A percentile compares a stretch with the other conserved stretches of the same genome.
phyloP scores from a whole-genome alignment of 148 eudicot genomes.

The Camellia japonica region DNA sequence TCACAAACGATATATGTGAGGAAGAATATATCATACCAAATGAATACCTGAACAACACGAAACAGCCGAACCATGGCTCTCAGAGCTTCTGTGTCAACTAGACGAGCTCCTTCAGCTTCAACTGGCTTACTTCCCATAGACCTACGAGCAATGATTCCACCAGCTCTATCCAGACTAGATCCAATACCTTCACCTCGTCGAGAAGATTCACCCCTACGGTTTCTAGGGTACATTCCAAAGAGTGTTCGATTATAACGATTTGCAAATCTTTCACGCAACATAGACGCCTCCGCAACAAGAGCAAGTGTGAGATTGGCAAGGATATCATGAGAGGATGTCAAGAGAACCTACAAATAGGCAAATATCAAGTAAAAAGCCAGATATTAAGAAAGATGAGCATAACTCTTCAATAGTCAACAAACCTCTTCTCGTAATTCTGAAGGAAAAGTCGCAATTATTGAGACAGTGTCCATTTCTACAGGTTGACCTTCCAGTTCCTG shows the following conservation, averaged over 20 bases:
- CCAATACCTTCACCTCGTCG: constrained; percentile 73
- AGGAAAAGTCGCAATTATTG: constrained; percentile 97
- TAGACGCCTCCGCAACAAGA: constrained; percentile 97
- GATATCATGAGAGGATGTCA: constrained; percentile 96
- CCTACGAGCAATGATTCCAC: constrained; percentile 70
- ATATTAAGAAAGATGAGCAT: neutral
- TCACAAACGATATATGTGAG: neutral
- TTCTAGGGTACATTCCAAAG: constrained; percentile 95
- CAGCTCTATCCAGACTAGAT: constrained; percentile 62
- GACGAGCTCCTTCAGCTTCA: too few relatives aligned
- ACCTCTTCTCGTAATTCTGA: constrained; percentile 98
- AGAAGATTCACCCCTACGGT: constrained; percentile 86
- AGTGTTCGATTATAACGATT: constrained; percentile 77
- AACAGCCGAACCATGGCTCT: constrained; percentile 86
- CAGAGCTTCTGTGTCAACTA: constrained; percentile 80
- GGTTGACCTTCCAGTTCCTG: constrained; percentile 98
- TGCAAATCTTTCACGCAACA: constrained; percentile 95
- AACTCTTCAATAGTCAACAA: neutral
- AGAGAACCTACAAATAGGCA: constrained; percentile 56
- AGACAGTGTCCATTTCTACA: constrained; percentile 97
- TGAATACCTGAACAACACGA: constrained; percentile 87
- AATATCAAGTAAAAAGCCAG: neutral
- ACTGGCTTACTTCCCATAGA: constrained; percentile 65
- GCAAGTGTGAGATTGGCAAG: constrained; percentile 98
- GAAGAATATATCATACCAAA: constrained; percentile 6